Conservation (phyloP, 2,329 filamentous ascomycete species). For the Fusarium metavorans region DNA sequence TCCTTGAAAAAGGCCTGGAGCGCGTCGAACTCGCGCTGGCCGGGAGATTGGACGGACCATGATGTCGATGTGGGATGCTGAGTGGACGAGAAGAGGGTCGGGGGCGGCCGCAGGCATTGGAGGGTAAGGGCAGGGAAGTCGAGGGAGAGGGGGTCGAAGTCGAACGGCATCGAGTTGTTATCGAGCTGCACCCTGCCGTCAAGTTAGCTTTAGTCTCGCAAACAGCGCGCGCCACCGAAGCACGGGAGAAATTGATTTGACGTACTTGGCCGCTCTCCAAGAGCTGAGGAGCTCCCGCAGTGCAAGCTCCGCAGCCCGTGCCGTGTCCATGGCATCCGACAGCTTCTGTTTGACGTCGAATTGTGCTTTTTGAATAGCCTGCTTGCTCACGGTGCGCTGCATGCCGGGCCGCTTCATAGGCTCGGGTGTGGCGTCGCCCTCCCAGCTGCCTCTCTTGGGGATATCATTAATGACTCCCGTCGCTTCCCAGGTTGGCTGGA, state of each 20-base stretch:
- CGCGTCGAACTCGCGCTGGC: constrained; percentile 78
- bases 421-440: constrained; percentile 51
- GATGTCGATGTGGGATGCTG: constrained; percentile 83
- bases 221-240: background rate
- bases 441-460: constrained; percentile 56
- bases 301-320: constrained; percentile 85
- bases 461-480: constrained; percentile 85
- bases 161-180: constrained; percentile 69
- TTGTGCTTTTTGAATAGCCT: constrained; percentile 68
- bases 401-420: constrained; percentile 50
- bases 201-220: constrained; percentile 24
- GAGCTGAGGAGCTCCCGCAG: constrained; percentile 85
- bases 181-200: constrained; percentile 65
- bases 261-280: constrained; percentile 85
- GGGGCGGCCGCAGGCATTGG: constrained; percentile 82
- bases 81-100: constrained; percentile 84
- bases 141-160: constrained; percentile 87
- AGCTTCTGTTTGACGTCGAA: constrained; percentile 73
- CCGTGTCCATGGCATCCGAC: constrained; percentile 81
- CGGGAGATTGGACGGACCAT: constrained; percentile 84
- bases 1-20: constrained; percentile 75
- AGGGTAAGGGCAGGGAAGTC: constrained; percentile 89
- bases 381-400: constrained; percentile 62
- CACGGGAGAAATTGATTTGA: constrained; percentile 20
- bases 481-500: constrained; percentile 77